A percentile compares a stretch with the other conserved stretches of the same genome.
These are phyloP conservation scores for Hypomyces rosellus DNA, from an alignment of 2,329 filamentous ascomycete species.

Conservation along the genomic window DNA sequence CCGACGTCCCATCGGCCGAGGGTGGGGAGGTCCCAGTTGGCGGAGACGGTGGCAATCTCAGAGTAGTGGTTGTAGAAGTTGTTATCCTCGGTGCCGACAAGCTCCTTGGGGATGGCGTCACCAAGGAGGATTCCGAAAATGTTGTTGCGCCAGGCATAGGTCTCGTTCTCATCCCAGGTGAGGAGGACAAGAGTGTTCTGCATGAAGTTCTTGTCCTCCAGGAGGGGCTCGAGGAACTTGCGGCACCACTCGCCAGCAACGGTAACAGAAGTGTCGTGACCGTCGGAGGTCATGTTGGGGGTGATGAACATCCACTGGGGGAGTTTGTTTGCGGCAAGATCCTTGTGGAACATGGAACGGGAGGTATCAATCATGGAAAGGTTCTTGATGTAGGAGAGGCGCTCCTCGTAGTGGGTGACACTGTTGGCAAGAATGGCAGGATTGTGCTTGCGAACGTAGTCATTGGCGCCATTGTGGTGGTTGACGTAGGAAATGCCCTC, in stretches of 20 bases:
- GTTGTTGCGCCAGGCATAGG: slow-evolving; percentile 60
- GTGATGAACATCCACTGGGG: slow-evolving; percentile 70
- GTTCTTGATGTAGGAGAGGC: slow-evolving; percentile 68
- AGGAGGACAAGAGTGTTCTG: slow-evolving; percentile 68
- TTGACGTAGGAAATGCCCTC: slow-evolving; percentile 60
- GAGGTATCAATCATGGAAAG: slow-evolving; percentile 41
- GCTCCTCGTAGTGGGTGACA: slow-evolving; percentile 51
- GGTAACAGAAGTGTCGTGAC: slow-evolving; percentile 66
- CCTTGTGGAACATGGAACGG: slow-evolving; percentile 53
- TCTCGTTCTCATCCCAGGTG: slow-evolving; percentile 74
- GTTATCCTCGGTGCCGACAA: slow-evolving; percentile 61
- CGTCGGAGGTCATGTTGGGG: slow-evolving; percentile 70
- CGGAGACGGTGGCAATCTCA: slow-evolving; percentile 57
- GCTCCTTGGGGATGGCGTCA: slow-evolving; percentile 59
- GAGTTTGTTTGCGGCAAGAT: slow-evolving; percentile 55
- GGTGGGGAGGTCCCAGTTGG: slow-evolving; percentile 64
- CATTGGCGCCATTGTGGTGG: slow-evolving; percentile 58
- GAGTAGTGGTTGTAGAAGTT: slow-evolving; percentile 71
- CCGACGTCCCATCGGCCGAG: slow-evolving; percentile 67
- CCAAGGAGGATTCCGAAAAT: slow-evolving; percentile 68
- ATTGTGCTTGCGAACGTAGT: slow-evolving; percentile 83
- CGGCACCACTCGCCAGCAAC: slow-evolving; percentile 63
- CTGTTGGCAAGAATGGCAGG: slow-evolving; percentile 59
- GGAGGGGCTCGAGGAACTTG: slow-evolving; percentile 62
- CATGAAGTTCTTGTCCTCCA: slow-evolving; percentile 65